Evolutionary conservation across 805 yeast species (phyloP), one percentile per base, ranked within the genome.

Genomic region (Kuraishia borneana): DNA sequence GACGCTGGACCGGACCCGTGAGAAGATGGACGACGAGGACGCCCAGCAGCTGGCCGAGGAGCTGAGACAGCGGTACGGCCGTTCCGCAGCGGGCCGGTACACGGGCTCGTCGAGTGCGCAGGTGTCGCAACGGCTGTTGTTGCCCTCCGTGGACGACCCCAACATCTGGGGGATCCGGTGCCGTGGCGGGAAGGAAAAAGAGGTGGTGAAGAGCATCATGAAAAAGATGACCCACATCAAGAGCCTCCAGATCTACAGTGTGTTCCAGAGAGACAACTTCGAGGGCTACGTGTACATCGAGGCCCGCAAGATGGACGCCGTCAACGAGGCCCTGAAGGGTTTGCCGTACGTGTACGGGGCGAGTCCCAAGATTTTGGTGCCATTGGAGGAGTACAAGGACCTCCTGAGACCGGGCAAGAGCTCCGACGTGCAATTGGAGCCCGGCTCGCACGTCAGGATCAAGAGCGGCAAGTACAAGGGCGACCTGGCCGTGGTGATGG

Each of bases 141-240:
- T 92, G 57, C 98, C 98, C 9, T 85, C 96, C 21, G 95, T 92
- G 38, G 85, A 88, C 48, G 96, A 92, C 53, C 97, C 98, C 6
- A 77, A 85, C 36, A 84, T 92, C 47, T 92, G 95, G 83, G 97
- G 95, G 50, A 75, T 92, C 31, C 75, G 96, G 57, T 85, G 94
- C 61, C 74, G 94, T 49, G 85, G 83, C 22, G 96, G 97, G 33
- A 76, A 81, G 45, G 98, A 92, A 58, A 89, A 84, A 56, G 95
- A 85, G 35, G 64, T 88, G 42, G 95, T 92, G 18, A 74, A 85
- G 43, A 83, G 83, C 43, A 62, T 92, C 33, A 68, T 81, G 59
- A 87, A 88, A 46, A 85, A 88, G 61, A 83, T 84, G 63, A 60
- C 79, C 40, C 83, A 85, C 34, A 61, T 84, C 47, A 81, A 79